These are phyloP conservation scores for Canna indica DNA, from an alignment of 176 grass and related monocot species.

Conservation along the genomic window DNA sequence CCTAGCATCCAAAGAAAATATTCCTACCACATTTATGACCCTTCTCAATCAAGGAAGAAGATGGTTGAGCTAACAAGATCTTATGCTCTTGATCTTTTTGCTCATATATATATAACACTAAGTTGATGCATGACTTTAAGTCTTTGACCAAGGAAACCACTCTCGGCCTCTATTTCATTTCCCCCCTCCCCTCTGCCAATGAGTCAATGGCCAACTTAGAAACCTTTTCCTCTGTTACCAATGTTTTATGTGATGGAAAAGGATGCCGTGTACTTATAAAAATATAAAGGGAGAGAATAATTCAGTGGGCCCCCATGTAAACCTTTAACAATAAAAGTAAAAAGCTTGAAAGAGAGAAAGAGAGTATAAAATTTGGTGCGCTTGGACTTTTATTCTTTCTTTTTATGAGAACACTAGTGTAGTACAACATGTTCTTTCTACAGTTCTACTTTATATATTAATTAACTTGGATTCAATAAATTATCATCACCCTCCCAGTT, in stretches of 20 bases:
- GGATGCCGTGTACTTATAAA: background rate
- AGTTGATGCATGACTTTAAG: background rate
- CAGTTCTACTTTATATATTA: no score
- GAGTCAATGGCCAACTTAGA: background rate
- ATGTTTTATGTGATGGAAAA: background rate
- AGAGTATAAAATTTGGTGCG: background rate
- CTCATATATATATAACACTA: background rate
- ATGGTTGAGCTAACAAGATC: background rate
- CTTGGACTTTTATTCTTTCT: no score
- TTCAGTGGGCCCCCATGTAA: background rate
- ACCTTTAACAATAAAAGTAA: background rate
- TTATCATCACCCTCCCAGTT: no score
- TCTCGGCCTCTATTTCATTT: slow-evolving; percentile 3
- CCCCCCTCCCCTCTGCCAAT: background rate
- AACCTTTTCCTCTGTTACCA: background rate
- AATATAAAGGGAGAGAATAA: background rate
- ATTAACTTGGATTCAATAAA: no score
- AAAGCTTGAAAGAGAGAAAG: background rate
- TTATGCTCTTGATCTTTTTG: background rate
- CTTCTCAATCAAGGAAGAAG: background rate
- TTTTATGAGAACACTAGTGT: no score
- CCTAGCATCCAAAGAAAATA: slow-evolving; percentile 8
- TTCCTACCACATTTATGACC: background rate
- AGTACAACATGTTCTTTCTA: no score
- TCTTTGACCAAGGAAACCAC: slow-evolving; percentile 6